Conservation (phyloP, 78 protist genomes). For the Speleostelium caveatum region DNA sequence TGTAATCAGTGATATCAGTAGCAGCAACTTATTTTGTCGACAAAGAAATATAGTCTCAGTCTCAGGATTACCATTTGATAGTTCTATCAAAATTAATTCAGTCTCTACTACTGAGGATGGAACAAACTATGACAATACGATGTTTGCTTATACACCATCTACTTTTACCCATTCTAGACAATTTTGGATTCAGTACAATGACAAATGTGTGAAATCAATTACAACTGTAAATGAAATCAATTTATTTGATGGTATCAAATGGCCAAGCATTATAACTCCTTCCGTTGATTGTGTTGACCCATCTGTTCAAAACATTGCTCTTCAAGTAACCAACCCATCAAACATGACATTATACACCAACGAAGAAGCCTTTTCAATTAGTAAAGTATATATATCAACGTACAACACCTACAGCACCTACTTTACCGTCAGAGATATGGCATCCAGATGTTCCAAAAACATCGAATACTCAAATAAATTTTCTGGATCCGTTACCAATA, state of each 20-base stretch:
- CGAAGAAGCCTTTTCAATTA: background rate
- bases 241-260: background rate
- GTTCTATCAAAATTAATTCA: background rate
- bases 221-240: background rate
- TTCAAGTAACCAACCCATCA: background rate
- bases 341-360: background rate
- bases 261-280: background rate
- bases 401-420: background rate
- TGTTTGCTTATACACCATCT: background rate
- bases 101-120: background rate
- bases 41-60: background rate
- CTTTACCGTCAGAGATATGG: background rate
- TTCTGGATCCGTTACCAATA: background rate
- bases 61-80: background rate
- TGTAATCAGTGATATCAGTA: background rate
- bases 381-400: background rate
- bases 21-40: background rate
- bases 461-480: background rate
- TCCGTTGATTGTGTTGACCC: background rate
- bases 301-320: background rate
- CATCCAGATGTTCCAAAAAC: background rate
- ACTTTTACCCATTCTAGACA: background rate
- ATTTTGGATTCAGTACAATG: background rate
- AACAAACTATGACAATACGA: background rate
- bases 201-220: background rate